Percentiles rank a stretch among this genome's conserved stretches.
Evolutionary conservation across 108 stramenopile species (phyloP).

Genomic region (Nitzschia putrida): DNA sequence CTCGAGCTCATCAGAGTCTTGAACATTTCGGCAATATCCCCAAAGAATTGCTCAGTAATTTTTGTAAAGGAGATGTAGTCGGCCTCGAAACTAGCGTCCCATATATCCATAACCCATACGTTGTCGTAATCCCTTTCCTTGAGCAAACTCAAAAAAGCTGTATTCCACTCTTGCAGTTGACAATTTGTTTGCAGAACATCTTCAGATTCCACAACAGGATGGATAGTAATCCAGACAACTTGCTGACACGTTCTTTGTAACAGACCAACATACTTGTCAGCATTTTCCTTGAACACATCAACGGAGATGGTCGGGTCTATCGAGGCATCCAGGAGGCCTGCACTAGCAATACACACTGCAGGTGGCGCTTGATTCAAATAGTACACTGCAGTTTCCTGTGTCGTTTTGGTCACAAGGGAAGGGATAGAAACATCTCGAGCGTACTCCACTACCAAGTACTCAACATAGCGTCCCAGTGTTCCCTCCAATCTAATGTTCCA

Average conservation of each 20-base stretch:
- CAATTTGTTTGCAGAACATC: constrained; percentile 7
- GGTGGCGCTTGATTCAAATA: constrained; percentile 11
- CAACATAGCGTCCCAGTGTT: constrained; percentile 8
- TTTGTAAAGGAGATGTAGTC: background rate
- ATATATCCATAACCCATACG: constrained; percentile 25
- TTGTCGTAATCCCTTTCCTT: constrained; percentile 11
- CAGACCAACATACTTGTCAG: constrained; percentile 17
- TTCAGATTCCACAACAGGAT: constrained; percentile 15
- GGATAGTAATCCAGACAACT: constrained; percentile 20
- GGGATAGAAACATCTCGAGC: constrained; percentile 26
- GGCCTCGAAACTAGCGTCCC: constrained; percentile 21
- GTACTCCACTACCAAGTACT: constrained; percentile 40
- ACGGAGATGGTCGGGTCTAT: constrained; percentile 13
- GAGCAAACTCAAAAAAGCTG: constrained; percentile 3
- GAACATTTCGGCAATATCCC: constrained; percentile 8
- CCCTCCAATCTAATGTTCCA: constrained; percentile 19
- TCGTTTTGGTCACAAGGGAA: constrained; percentile 20
- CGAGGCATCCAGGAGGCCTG: constrained; percentile 16
- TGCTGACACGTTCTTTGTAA: constrained; percentile 16
- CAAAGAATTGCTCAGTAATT: background rate
- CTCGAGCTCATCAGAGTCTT: constrained; percentile 12
- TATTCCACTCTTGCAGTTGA: constrained; percentile 17
- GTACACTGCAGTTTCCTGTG: constrained; percentile 32
- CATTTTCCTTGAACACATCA: constrained; percentile 5
- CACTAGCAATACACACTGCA: constrained; percentile 23